phyloP scores from a whole-genome alignment of 2,329 filamentous ascomycete species.

The Alternaria sp. region DNA sequence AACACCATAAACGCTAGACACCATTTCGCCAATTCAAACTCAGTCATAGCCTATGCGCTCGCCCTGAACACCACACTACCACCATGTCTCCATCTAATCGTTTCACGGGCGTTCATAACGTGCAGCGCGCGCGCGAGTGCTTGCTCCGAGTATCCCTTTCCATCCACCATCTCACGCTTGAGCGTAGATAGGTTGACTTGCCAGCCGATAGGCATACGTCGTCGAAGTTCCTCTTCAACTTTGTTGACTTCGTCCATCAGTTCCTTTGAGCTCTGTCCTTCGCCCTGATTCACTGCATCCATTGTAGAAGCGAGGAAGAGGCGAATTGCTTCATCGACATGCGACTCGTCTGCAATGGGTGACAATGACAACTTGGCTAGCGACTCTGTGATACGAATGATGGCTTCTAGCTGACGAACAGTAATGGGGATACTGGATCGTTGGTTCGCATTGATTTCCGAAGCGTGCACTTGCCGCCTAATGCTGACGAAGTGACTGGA shows the following conservation, averaged over 20 bases:
- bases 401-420: conserved; percentile 94
- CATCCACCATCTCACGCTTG: conserved; percentile 88
- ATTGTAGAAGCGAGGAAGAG: conserved; percentile 96
- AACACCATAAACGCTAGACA: conserved; percentile 8
- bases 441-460: conserved; percentile 87
- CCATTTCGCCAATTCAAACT: background rate
- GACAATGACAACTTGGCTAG: conserved; percentile 90
- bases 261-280: conserved; percentile 79
- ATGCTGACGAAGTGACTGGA: conserved; percentile 98
- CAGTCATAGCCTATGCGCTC: conserved; percentile 20
- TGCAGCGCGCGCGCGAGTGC: conserved; percentile 83
- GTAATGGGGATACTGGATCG: conserved; percentile 97
- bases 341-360: conserved; percentile 84
- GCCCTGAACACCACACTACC: conserved; percentile 36
- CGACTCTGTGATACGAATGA: conserved; percentile 95
- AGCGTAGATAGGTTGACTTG: conserved; percentile 88
- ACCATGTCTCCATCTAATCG: conserved; percentile 80
- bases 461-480: conserved; percentile 88
- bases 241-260: conserved; percentile 88
- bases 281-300: conserved; percentile 94
- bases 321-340: conserved; percentile 96
- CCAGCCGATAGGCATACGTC: conserved; percentile 92
- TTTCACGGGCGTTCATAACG: conserved; percentile 86
- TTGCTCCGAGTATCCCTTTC: conserved; percentile 88
- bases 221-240: conserved; percentile 87